A percentile compares a stretch with the other conserved stretches of the same genome.
These are phyloP conservation scores for Pseudogymnoascus sp. DNA, from an alignment of 2,329 filamentous ascomycete genomes.

Conservation along the genomic window DNA sequence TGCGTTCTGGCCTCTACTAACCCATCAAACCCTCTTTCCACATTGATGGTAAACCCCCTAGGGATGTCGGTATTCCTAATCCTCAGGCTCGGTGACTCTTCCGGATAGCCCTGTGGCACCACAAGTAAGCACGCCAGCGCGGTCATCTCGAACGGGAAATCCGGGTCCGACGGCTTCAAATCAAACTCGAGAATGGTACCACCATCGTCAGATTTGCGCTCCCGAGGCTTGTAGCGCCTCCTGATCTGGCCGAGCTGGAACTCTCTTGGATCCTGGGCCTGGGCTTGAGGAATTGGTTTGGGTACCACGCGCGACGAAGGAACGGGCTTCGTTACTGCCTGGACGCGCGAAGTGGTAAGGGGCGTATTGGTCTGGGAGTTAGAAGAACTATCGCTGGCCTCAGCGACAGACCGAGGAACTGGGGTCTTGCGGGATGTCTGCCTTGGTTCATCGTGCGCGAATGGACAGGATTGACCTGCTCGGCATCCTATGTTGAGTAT, in stretches of 20 bases:
- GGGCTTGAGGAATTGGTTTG: conserved; percentile 59
- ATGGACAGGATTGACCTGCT: conserved; percentile 44
- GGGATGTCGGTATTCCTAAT: conserved; percentile 66
- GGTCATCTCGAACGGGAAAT: conserved; percentile 73
- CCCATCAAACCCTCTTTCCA: conserved; percentile 65
- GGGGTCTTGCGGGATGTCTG: conserved; percentile 17
- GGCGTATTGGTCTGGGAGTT: conserved; percentile 12
- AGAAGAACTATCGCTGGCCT: conserved; percentile 15
- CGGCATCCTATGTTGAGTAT: conserved; percentile 39
- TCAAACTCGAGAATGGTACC: conserved; percentile 55
- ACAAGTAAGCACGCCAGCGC: conserved; percentile 60
- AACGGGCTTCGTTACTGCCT: conserved; percentile 27
- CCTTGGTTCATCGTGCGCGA: conserved; percentile 36
- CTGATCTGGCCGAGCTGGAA: conserved; percentile 71
- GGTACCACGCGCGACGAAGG: conserved; percentile 45
- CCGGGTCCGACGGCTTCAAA: conserved; percentile 68
- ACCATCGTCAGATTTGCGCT: conserved; percentile 30
- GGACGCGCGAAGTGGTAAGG: conserved; percentile 14
- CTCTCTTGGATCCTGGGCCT: conserved; percentile 59
- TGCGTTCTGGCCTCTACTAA: conserved; percentile 48
- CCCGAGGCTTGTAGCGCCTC: conserved; percentile 52
- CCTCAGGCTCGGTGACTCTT: conserved; percentile 48
- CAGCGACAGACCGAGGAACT: conserved; percentile 10
- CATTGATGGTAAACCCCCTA: conserved; percentile 65
- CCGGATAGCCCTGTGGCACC: conserved; percentile 59